Conservation (phyloP, 768 basidiomycete genomes). For the Gymnopilus dilepis region DNA sequence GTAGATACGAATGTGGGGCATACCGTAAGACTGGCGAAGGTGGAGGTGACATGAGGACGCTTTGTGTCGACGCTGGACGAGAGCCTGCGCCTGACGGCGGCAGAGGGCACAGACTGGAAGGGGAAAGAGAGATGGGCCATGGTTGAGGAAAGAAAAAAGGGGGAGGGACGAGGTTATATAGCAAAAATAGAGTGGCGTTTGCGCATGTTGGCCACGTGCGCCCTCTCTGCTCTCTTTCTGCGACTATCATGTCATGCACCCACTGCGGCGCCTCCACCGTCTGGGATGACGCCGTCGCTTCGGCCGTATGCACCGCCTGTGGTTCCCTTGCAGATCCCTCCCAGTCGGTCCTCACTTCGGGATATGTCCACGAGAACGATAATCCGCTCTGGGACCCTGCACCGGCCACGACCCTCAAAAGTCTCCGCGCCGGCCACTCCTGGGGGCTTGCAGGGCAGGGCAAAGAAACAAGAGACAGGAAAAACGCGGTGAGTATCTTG, state of each 20-base stretch:
- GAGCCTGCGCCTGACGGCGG: slow-evolving; percentile 68
- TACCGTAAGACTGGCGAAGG: slow-evolving; percentile 71
- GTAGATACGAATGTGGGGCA: slow-evolving; percentile 31
- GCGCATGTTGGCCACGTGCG: slow-evolving; percentile 17
- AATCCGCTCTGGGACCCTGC: slow-evolving; percentile 39
- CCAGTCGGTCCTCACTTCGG: slow-evolving; percentile 59
- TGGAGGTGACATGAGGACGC: slow-evolving; percentile 58
- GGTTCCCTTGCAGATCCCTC: slow-evolving; percentile 71
- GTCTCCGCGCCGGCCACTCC: slow-evolving; percentile 52
- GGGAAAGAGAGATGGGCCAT: slow-evolving; percentile 55
- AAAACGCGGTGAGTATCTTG: slow-evolving; percentile 58
- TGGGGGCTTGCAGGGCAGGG: slow-evolving; percentile 71
- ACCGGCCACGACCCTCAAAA: slow-evolving; percentile 49
- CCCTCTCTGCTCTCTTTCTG: slow-evolving; percentile 6
- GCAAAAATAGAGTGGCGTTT: slow-evolving; percentile 22
- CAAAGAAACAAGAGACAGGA: slow-evolving; percentile 66
- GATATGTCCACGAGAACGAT: slow-evolving; percentile 38
- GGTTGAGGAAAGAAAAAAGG: slow-evolving; percentile 33
- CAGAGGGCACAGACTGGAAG: slow-evolving; percentile 72
- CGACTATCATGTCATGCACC: slow-evolving; percentile 40
- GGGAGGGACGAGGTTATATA: slow-evolving; percentile 35
- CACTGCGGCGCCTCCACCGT: slow-evolving; percentile 58
- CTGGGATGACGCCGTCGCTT: slow-evolving; percentile 63
- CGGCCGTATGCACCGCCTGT: slow-evolving; percentile 70
- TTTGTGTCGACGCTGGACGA: slow-evolving; percentile 55